Base-by-base conservation (phyloP, 805 yeast species). In the Wickerhamiella kazuoi region DNA sequence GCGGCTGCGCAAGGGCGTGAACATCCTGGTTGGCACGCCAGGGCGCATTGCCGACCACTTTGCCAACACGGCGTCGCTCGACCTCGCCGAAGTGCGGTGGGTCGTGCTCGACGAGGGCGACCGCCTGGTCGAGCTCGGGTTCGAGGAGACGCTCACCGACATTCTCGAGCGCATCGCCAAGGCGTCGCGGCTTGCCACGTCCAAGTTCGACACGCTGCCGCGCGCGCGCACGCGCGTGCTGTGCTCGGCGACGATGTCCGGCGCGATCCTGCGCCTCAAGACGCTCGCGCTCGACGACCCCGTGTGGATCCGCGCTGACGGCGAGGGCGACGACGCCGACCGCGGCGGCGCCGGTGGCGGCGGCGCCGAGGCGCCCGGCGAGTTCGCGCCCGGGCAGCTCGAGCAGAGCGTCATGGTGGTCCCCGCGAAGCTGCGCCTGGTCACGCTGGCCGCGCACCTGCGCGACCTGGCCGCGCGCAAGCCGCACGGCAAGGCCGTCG, bases 31-130 rank as follows among this genome's bases (percentile, higher is more conserved):
- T 32, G 96, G 93, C 11, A 90, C 99, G 0, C 99, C 99, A 2
- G 99, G 99, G 44, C 71, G 99, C 50, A 63, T 90, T 34, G 79
- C 82, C 8, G 99, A 90, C 56, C 99, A 90, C 64, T 73, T 90
- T 45, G 94, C 82, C 46, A 81, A 86, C 57, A 90, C 99, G 0
- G 67, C 70, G 37, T 72, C 77, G 4, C 67, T 93, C 43, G 79
- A 79, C 44, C 59, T 81, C 24, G 65, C 79, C 2, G 72, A 81
- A 39, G 67, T 90, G 29, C 65, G 95, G 50, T 90, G 84, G 69
- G 69, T 87, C n/a, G 76, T 90, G 9, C 56, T 90, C 46, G 99
- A 90, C 61, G 99, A 90, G 66, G 98, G 97, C 57, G 99, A 90
- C 61, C 72, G 86, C 47, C 68, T 90, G 50, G 82, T 87, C 72